These are phyloP conservation scores for Bacidia rubella DNA, from an alignment of 495 filamentous ascomycete genomes.

Conservation along the genomic window DNA sequence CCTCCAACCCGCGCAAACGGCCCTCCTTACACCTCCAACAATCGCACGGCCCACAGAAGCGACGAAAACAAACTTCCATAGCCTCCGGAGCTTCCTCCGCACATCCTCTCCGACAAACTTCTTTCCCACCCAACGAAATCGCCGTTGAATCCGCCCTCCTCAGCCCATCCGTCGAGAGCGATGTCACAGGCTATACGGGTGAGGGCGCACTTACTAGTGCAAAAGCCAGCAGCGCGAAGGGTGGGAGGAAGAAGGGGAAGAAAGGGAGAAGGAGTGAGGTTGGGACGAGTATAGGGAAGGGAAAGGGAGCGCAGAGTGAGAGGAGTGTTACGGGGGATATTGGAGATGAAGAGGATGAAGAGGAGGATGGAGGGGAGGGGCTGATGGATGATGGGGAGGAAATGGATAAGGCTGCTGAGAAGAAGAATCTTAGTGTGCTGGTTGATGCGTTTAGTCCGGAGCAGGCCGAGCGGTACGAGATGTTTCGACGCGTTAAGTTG, in stretches of 20 bases:
- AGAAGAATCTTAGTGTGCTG: constrained; percentile 58
- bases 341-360: constrained; percentile 51
- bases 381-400: constrained; percentile 48
- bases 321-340: constrained; percentile 22
- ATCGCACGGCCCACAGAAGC: constrained; percentile 33
- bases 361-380: constrained; percentile 51
- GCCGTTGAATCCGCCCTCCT: constrained; percentile 35
- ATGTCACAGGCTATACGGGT: constrained; percentile 50
- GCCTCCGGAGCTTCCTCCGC: constrained; percentile 33
- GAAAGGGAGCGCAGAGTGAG: constrained; percentile 27
- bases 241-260: constrained; percentile 42
- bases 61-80: constrained; percentile 46
- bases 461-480: constrained; percentile 61
- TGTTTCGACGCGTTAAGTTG: constrained; percentile 58
- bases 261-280: constrained; percentile 41
- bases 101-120: constrained; percentile 80
- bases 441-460: constrained; percentile 51
- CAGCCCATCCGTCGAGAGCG: constrained; percentile 54
- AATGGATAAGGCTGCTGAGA: constrained; percentile 52
- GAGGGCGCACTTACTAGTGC: constrained; percentile 34
- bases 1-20: constrained; percentile 46
- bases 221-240: constrained; percentile 32
- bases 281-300: constrained; percentile 38
- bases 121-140: constrained; percentile 55
- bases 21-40: constrained; percentile 33